Evolutionary conservation across 2,329 filamentous ascomycete species (phyloP).

Genomic region (Davidsoniella virescens): DNA sequence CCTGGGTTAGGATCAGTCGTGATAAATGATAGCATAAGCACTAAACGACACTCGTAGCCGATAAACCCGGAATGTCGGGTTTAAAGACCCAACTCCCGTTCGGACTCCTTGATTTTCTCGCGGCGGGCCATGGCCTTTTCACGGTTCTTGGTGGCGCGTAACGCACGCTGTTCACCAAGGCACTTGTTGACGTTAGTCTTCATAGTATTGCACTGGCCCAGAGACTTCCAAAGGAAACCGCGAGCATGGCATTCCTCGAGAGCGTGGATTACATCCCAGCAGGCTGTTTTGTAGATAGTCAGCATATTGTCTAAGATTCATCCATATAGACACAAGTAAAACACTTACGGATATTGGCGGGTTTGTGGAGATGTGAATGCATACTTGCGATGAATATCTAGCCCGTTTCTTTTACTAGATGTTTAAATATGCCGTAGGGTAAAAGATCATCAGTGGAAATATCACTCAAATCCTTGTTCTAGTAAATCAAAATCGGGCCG

Average conservation of each 20-base stretch:
- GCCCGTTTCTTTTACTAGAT: too few species aligned
- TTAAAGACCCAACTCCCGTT: conserved; percentile 38
- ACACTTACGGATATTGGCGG: conserved; percentile 41
- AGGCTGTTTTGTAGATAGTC: conserved; percentile 42
- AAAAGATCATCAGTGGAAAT: too few species aligned
- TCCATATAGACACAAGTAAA: background rate
- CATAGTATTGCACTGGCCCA: conserved; percentile 76
- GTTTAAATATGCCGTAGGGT: too few species aligned
- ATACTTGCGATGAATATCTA: conserved; percentile 33
- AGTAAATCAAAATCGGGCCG: background rate
- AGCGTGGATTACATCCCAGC: conserved; percentile 82
- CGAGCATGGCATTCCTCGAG: conserved; percentile 90
- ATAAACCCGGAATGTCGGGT: background rate
- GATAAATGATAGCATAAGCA: background rate
- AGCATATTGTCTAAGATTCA: background rate
- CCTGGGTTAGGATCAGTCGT: background rate
- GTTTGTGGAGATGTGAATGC: conserved; percentile 88
- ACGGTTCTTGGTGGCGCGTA: conserved; percentile 61
- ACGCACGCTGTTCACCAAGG: conserved; percentile 61
- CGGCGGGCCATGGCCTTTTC: conserved; percentile 51
- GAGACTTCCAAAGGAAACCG: conserved; percentile 81
- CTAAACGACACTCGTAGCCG: background rate
- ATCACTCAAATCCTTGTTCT: background rate
- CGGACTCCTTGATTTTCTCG: conserved; percentile 52
- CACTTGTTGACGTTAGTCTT: conserved; percentile 78